phyloP scores from a whole-genome alignment of 106 monocot species.

The Dendrobium officinale region DNA sequence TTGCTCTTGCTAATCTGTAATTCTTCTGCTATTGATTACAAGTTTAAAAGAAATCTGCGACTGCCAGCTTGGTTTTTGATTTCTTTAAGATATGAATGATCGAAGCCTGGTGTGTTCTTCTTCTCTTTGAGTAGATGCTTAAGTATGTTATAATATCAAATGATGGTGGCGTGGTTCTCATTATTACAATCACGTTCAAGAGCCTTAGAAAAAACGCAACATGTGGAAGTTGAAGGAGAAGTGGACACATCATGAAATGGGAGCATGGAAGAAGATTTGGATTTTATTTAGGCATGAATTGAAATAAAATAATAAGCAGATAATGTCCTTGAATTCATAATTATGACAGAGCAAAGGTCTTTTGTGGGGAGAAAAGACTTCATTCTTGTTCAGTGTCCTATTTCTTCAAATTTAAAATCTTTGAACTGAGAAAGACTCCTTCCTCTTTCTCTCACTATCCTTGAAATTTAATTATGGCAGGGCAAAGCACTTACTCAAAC shows the following conservation, averaged over 20 bases:
- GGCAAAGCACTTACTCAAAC: no score
- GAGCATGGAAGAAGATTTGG: neutral
- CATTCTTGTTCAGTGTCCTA: no score
- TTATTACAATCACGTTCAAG: neutral
- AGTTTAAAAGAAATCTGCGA: neutral
- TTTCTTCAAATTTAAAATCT: no score
- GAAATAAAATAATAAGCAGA: no score
- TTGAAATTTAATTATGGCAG: no score
- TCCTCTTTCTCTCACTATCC: no score
- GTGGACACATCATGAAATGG: neutral
- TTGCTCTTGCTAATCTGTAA: neutral
- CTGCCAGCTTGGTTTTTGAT: neutral
- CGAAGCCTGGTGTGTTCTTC: neutral
- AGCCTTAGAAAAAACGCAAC: neutral
- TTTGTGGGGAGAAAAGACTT: no score
- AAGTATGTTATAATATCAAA: neutral
- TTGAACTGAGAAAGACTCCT: no score
- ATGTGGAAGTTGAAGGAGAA: neutral
- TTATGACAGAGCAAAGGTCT: no score
- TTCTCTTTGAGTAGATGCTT: neutral
- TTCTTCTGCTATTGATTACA: no score
- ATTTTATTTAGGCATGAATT: neutral
- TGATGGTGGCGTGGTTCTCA: neutral
- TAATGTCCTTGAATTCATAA: no score
- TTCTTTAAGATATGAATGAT: neutral